Evolutionary conservation across 495 filamentous ascomycete species (phyloP).

Genomic region (Penicillium mononematosum): DNA sequence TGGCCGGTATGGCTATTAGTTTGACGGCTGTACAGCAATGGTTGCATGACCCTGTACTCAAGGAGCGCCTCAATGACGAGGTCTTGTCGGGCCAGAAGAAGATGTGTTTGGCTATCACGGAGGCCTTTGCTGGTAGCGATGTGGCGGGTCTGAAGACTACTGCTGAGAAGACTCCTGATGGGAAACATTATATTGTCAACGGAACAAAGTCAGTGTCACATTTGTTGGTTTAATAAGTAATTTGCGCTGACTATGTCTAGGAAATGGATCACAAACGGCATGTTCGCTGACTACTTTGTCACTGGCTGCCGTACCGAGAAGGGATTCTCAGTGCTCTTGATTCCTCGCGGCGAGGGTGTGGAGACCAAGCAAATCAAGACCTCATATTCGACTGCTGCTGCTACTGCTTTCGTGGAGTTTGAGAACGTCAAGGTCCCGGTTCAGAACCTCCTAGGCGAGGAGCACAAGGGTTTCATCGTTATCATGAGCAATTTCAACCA

Average conservation of each 20-base stretch:
- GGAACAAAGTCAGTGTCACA: constrained; percentile 62
- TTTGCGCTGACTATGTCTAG: constrained; percentile 15
- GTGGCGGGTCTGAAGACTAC: constrained; percentile 82
- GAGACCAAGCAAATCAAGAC: constrained; percentile 85
- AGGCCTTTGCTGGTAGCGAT: constrained; percentile 86
- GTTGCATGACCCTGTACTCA: constrained; percentile 63
- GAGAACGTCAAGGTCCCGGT: constrained; percentile 85
- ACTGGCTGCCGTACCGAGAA: constrained; percentile 79
- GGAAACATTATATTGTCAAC: constrained; percentile 81
- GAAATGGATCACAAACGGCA: constrained; percentile 94
- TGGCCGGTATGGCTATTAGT: constrained; percentile 81
- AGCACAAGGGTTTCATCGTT: constrained; percentile 86
- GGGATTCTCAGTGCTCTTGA: constrained; percentile 75
- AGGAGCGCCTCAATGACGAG: constrained; percentile 65
- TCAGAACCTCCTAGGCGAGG: constrained; percentile 74
- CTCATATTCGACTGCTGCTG: constrained; percentile 75
- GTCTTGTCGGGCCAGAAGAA: constrained; percentile 80
- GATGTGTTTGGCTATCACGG: constrained; percentile 84
- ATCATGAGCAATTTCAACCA: constrained; percentile 88
- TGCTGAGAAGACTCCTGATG: constrained; percentile 76
- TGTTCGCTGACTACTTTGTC: constrained; percentile 81
- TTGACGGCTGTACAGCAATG: constrained; percentile 81
- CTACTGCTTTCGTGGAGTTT: constrained; percentile 78
- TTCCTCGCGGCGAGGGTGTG: constrained; percentile 65
- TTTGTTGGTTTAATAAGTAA: not conserved